phyloP scores from a whole-genome alignment of 306 rosid genomes.

The Begonia masoniana region DNA sequence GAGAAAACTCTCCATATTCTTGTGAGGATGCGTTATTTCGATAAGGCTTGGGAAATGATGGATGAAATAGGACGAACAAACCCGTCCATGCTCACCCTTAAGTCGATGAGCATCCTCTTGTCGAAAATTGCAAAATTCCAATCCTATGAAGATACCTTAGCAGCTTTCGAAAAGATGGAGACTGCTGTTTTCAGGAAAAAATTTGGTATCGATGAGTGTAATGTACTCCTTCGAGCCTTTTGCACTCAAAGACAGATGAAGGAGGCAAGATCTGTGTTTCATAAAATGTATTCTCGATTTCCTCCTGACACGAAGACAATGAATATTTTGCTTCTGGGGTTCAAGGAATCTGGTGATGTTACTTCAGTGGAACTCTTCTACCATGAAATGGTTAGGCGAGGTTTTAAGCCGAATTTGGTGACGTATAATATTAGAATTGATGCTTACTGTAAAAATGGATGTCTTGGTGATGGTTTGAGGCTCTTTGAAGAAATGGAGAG shows the following conservation, averaged over 20 bases:
- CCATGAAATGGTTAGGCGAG: conserved; percentile 73
- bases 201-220: conserved; percentile 66
- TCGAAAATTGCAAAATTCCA: conserved; percentile 57
- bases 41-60: conserved; percentile 60
- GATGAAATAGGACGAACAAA: conserved; percentile 18
- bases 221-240: conserved; percentile 61
- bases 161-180: conserved; percentile 64
- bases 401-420: conserved; percentile 55
- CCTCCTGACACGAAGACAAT: conserved; percentile 51
- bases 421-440: conserved; percentile 68
- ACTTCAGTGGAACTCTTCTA: conserved; percentile 68
- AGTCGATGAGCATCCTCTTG: conserved; percentile 82
- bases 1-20: conserved; percentile 76
- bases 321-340: conserved; percentile 83
- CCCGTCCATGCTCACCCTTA: conserved; percentile 53
- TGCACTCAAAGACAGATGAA: conserved; percentile 80
- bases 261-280: conserved; percentile 67
- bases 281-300: conserved; percentile 48
- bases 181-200: conserved; percentile 37
- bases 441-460: conserved; percentile 68
- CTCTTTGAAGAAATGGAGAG: conserved; percentile 70
- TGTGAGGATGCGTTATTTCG: conserved; percentile 63
- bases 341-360: conserved; percentile 76
- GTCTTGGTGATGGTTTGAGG: conserved; percentile 61
- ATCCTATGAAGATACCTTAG: conserved; percentile 59